Percentiles rank a stretch among this genome's conserved stretches.
Evolutionary conservation across 1,284 basidiomycete species (phyloP).

Genomic region (Melampsora abietis-canadensis): DNA sequence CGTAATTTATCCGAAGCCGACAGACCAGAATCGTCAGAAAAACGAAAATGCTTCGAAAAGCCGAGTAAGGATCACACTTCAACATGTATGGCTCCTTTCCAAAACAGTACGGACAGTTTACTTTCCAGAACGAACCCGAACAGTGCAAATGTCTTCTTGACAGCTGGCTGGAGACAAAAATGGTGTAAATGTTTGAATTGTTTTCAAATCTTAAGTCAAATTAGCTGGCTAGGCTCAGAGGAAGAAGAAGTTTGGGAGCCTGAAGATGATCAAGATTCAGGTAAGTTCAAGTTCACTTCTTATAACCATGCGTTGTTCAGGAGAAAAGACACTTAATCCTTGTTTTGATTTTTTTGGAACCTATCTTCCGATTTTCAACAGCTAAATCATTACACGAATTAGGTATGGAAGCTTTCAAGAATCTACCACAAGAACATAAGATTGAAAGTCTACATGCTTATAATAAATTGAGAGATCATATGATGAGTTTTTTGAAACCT

Average conservation of each 20-base stretch:
- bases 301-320: no score
- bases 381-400: conserved; percentile 39
- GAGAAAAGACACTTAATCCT: no score
- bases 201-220: background rate
- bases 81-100: conserved; percentile 24
- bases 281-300: conserved; percentile 6
- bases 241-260: conserved; percentile 42
- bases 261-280: conserved; percentile 37
- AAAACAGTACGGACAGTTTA: background rate
- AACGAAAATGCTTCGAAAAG: no score
- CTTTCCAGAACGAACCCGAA: conserved; percentile 2
- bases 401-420: conserved; percentile 30
- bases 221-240: conserved; percentile 19
- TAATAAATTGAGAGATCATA: conserved; percentile 25
- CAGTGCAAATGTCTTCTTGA: conserved; percentile 18
- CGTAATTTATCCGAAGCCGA: no score
- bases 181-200: conserved; percentile 32
- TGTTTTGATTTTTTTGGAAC: background rate
- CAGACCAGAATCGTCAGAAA: no score
- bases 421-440: conserved; percentile 28
- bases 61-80: no score
- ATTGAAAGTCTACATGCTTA: conserved; percentile 25
- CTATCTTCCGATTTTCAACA: background rate
- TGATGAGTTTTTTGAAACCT: conserved; percentile 29
- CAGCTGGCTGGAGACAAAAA: conserved; percentile 17